These are phyloP conservation scores for Clitoria ternatea DNA, from an alignment of 306 rosid species.

Conservation along the genomic window DNA sequence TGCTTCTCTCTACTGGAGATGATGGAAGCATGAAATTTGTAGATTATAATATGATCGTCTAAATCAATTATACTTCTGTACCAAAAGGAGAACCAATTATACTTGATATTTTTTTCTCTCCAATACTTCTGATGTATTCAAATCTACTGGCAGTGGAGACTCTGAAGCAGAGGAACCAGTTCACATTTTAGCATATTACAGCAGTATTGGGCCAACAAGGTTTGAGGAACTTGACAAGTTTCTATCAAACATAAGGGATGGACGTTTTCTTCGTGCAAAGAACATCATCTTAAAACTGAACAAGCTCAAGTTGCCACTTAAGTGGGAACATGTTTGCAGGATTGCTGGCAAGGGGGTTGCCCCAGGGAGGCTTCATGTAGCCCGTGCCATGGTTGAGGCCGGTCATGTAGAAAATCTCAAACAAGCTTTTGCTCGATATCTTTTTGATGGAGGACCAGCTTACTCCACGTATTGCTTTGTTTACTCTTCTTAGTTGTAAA, in stretches of 20 bases:
- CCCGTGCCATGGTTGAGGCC: conserved; percentile 92
- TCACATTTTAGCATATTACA: conserved; percentile 91
- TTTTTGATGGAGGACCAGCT: conserved; percentile 95
- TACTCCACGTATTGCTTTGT: conserved; percentile 66
- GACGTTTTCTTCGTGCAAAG: conserved; percentile 83
- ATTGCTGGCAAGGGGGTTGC: conserved; percentile 96
- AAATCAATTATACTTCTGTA: not conserved
- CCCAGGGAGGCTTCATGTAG: conserved; percentile 95
- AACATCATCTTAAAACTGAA: conserved; percentile 78
- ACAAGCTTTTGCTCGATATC: conserved; percentile 87
- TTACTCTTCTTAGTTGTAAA: conserved; percentile 10
- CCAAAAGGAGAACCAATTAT: no score
- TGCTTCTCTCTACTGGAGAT: not conserved
- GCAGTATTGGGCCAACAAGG: conserved; percentile 82
- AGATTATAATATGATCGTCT: not conserved
- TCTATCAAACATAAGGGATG: conserved; percentile 78
- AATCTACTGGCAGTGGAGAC: conserved; percentile 51
- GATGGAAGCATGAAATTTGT: not conserved
- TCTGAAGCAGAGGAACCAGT: conserved; percentile 82
- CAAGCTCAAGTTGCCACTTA: conserved; percentile 80
- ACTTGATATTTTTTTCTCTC: not conserved
- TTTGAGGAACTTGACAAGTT: conserved; percentile 64
- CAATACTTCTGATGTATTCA: conserved; percentile 20
- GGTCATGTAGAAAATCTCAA: conserved; percentile 86
- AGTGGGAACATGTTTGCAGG: conserved; percentile 90